phyloP scores from a whole-genome alignment of 2,329 filamentous ascomycete species.

The Zymoseptoria ardabiliae region DNA sequence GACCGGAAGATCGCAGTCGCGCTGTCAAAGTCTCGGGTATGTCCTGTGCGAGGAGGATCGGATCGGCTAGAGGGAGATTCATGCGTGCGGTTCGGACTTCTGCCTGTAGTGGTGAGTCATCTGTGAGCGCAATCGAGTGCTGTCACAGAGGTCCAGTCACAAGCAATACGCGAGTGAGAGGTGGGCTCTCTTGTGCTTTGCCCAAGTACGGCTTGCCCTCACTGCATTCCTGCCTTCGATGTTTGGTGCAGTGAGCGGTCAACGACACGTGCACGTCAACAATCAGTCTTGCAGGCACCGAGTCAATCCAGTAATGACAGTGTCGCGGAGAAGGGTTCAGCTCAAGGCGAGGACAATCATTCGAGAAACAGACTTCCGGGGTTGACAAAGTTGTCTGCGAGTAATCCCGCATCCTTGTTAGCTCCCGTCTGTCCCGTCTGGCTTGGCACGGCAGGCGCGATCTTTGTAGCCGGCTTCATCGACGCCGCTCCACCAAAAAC shows the following conservation, averaged over 20 bases:
- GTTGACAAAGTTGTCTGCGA: background rate
- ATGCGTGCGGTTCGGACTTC: conserved; percentile 34
- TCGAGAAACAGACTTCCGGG: background rate
- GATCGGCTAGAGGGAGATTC: conserved; percentile 66
- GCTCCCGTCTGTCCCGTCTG: background rate
- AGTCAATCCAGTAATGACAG: background rate
- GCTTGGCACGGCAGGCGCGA: conserved; percentile 1
- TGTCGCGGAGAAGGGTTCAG: too few species aligned
- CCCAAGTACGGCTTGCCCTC: background rate
- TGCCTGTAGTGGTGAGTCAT: background rate
- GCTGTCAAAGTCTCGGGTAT: conserved; percentile 86
- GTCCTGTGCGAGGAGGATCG: conserved; percentile 67
- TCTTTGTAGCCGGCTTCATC: background rate
- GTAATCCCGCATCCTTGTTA: background rate
- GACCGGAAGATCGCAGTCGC: conserved; percentile 64
- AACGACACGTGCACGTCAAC: background rate
- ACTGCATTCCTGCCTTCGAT: background rate
- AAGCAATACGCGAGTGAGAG: background rate
- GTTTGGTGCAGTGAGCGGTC: background rate
- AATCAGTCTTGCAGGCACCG: background rate
- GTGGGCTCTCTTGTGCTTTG: background rate
- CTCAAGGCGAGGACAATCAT: background rate
- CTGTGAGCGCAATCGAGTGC: background rate
- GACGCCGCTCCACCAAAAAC: background rate
- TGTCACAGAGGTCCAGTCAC: background rate